These are phyloP conservation scores for Raddia guianensis DNA, from an alignment of 176 grass and related monocot species.

Conservation along the genomic window DNA sequence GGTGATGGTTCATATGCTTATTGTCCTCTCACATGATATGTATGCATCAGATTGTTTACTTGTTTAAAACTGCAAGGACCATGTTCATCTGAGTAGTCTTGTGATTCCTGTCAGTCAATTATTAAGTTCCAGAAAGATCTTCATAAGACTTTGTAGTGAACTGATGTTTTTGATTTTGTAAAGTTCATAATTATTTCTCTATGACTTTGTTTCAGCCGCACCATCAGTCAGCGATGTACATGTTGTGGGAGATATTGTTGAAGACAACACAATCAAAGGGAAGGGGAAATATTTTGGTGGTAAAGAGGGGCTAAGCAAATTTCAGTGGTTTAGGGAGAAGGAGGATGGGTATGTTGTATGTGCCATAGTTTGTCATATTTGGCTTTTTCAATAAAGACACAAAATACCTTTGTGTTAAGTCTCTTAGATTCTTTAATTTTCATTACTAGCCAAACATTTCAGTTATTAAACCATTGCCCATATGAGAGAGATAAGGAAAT, in stretches of 20 bases:
- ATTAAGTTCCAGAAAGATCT: constrained; percentile 25
- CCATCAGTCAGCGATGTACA: constrained; percentile 86
- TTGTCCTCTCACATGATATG: constrained; percentile 10
- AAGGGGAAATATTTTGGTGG: constrained; percentile 88
- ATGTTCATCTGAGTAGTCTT: constrained; percentile 2
- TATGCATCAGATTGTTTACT: constrained; percentile 17
- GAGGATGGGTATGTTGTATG: constrained; percentile 87
- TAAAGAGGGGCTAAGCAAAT: constrained; percentile 88
- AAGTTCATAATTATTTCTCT: constrained; percentile 31
- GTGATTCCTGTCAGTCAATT: constrained; percentile 17
- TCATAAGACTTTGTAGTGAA: constrained; percentile 9
- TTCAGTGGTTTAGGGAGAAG: constrained; percentile 79
- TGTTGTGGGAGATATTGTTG: constrained; percentile 78
- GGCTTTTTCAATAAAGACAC: constrained; percentile 6
- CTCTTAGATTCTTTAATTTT: constrained; percentile 17
- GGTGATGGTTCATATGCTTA: constrained; percentile 39
- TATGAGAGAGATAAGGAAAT: constrained; percentile 5
- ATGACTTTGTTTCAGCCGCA: constrained; percentile 66
- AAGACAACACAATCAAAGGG: constrained; percentile 74
- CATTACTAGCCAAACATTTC: background rate
- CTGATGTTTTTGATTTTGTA: background rate
- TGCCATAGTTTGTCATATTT: background rate
- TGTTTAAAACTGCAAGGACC: constrained; percentile 5
- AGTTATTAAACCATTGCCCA: constrained; percentile 17
- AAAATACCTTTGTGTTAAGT: constrained; percentile 2